Evolutionary conservation across 2,329 filamentous ascomycete genomes (phyloP).

Genomic region (Trichoderma harzianum): DNA sequence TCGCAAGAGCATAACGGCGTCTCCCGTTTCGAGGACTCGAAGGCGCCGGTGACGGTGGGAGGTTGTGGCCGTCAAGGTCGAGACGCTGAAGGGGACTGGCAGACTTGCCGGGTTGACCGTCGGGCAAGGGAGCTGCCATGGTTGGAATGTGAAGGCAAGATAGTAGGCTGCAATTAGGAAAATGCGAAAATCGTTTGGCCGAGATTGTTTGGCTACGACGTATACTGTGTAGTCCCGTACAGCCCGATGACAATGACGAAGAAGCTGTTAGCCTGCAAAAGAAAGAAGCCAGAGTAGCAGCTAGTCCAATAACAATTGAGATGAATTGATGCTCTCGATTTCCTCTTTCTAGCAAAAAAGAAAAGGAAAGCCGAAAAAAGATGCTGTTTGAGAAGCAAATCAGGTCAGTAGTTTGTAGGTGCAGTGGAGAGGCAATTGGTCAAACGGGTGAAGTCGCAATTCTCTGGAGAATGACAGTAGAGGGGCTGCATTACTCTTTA

Average conservation of each 20-base stretch:
- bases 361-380: neutral
- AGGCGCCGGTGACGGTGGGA: conserved; percentile 88
- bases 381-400: neutral
- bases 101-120: conserved; percentile 25
- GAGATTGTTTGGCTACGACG: neutral
- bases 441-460: conserved; percentile 4
- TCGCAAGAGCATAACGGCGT: conserved; percentile 84
- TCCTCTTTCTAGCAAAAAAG: neutral
- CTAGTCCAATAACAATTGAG: neutral
- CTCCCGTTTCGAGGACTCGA: conserved; percentile 83
- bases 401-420: neutral
- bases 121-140: conserved; percentile 31
- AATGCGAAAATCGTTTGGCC: neutral
- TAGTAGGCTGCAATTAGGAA: neutral
- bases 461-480: conserved; percentile 11
- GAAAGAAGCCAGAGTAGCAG: neutral
- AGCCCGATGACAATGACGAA: neutral
- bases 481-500: conserved; percentile 3
- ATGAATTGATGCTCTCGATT: neutral
- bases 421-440: neutral
- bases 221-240: conserved; percentile 4
- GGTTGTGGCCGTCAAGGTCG: conserved; percentile 77
- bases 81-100: conserved; percentile 52
- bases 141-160: neutral
- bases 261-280: neutral